Conservation (phyloP, 106 monocot species). For the Narthecium ossifragum region DNA sequence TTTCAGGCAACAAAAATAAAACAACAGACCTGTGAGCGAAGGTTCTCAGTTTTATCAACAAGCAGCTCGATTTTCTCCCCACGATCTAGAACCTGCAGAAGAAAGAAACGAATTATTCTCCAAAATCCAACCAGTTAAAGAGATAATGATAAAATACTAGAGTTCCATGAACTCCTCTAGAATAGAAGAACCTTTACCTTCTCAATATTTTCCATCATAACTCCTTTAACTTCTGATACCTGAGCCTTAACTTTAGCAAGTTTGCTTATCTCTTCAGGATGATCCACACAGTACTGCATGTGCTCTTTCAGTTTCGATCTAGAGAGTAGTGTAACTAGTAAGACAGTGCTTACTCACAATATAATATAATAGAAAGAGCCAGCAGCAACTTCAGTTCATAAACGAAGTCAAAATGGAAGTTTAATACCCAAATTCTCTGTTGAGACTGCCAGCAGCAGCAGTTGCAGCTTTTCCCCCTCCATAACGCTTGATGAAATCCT, state of each 20-base stretch:
- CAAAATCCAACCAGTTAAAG: not conserved
- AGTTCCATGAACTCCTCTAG: not conserved
- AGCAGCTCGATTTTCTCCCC: slow-evolving; percentile 68
- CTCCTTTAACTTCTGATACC: slow-evolving; percentile 60
- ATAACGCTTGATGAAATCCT: slow-evolving; percentile 53
- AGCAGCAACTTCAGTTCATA: no score
- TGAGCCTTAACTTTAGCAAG: slow-evolving; percentile 57
- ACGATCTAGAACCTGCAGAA: slow-evolving; percentile 45
- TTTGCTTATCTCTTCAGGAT: slow-evolving; percentile 57
- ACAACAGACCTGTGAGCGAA: slow-evolving; percentile 36
- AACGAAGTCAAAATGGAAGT: no score
- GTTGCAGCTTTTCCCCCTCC: slow-evolving; percentile 58
- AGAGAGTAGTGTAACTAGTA: not conserved
- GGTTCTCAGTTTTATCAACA: slow-evolving; percentile 59
- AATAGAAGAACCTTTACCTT: slow-evolving; percentile 23
- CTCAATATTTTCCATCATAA: slow-evolving; percentile 74
- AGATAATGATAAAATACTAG: not conserved
- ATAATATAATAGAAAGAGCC: not conserved
- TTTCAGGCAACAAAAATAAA: no score
- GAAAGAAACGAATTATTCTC: not conserved
- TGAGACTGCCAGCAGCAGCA: slow-evolving; percentile 40
- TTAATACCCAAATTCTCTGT: slow-evolving; percentile 44
- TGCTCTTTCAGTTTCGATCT: slow-evolving; percentile 58
- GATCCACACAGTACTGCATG: slow-evolving; percentile 55
- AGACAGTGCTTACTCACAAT: not conserved